phyloP scores from a whole-genome alignment of 176 grass and related monocot species.

The Metroxylon sagu region DNA sequence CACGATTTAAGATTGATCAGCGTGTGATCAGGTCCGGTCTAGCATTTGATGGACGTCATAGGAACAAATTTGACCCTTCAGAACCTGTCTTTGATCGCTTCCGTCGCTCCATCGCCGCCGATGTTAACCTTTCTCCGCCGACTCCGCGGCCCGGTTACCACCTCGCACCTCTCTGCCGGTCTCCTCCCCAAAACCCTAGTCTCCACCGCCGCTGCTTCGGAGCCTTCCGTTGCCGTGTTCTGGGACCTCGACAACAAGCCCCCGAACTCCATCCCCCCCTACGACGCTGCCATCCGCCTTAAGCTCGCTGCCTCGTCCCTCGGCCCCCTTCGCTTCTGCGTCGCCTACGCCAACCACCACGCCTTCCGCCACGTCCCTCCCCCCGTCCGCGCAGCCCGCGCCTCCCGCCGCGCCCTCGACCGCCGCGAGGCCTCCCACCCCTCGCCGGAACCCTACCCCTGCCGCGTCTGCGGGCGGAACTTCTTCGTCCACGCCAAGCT shows the following conservation, averaged over 20 bases:
- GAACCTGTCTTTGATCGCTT: too few species aligned
- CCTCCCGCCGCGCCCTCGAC: not conserved
- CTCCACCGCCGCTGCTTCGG: slow-evolving; percentile 5
- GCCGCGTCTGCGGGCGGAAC: slow-evolving; percentile 34
- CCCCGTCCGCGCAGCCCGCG: not conserved
- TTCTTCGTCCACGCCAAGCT: slow-evolving; percentile 28
- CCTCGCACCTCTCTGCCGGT: not conserved
- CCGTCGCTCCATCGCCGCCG: too few species aligned
- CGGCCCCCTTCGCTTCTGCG: slow-evolving; percentile 34
- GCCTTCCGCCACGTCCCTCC: slow-evolving; percentile 22
- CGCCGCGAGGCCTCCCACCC: not conserved
- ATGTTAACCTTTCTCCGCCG: too few species aligned
- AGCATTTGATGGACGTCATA: too few species aligned
- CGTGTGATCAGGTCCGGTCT: too few species aligned
- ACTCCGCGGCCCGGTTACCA: too few species aligned
- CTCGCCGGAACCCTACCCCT: slow-evolving; percentile 11
- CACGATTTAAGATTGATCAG: too few species aligned
- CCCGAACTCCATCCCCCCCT: slow-evolving; percentile 33
- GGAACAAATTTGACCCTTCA: too few species aligned
- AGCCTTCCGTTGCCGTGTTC: slow-evolving; percentile 31
- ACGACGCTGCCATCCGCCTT: slow-evolving; percentile 48
- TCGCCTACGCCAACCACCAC: slow-evolving; percentile 30
- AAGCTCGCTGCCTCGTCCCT: slow-evolving; percentile 42
- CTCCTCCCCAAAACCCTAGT: not conserved
- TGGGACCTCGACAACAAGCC: slow-evolving; percentile 54